Base-by-base conservation (phyloP, 441 rosid species). In the Erysimum pusillum region DNA sequence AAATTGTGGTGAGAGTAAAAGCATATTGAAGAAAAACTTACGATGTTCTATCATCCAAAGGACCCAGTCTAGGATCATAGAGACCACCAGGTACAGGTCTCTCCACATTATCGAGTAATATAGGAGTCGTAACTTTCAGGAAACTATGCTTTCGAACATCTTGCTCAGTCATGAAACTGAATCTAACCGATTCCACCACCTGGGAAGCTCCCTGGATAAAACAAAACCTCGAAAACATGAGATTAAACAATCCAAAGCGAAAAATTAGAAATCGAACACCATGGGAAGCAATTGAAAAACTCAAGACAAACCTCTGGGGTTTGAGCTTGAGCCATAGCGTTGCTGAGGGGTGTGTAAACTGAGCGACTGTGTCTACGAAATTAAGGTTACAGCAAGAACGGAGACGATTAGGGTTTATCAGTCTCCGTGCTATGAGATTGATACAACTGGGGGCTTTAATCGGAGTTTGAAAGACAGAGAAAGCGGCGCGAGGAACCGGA, bases 131-230 rank as follows among this genome's bases (percentile, higher is more conserved):
- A 56, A 84, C 68, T 77, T 76, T 80, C 12, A 84, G 69, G 60
- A 83, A 68, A 71, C 88, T 86, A 18, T 81, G 85, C 32, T 78
- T 81, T 32, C 76, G 80, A 76, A 84, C 88, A 73, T 84, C 88
- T 67, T 81, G 49, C 12, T 79, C 76, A 11, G 84, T 79, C 82
- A 86, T 75, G 72, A 84, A 74, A 60, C 85, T 81, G 76, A 84
- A 86, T 59, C 70, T 45, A 34, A 86, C 83, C 13, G 88, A 78
- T 11, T 86, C 76, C 6, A 86, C 83, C 17, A 83, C 70, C 63
- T 84, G 83, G 48, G 85, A 81, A 38, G 83, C 84, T 45, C 77
- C 87, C 87, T 84, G 80, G n/a, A 15, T 35, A 66, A 77, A 44
- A 44, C 46, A 66, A 73, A 66, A 39, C 57, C 28, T 53, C 71